Base-by-base conservation (phyloP, 345 rosid genomes). In the Eucalyptus brandiana region DNA sequence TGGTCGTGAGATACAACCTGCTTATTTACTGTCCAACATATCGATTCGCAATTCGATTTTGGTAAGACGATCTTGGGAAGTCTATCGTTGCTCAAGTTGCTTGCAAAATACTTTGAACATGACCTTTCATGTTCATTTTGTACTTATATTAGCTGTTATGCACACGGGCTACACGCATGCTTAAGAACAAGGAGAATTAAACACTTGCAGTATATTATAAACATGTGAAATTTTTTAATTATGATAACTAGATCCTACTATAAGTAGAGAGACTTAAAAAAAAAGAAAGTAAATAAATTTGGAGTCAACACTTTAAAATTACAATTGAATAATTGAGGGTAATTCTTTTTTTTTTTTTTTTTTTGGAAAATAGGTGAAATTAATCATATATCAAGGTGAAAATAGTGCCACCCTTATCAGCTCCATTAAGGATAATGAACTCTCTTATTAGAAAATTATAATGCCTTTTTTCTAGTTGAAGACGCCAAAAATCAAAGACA, bases 1-100 rank as follows among this genome's bases (percentile, higher is more conserved):
- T 15, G 76, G 21, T 16, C 0, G 11, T 2, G 40, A 62, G 18
- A 4, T 7, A 65, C 2, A 3, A n/a, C 76, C 1, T 11, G 4
- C 9, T 28, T 62, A 13, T 62, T 62, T 30, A 30, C 9, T 14
- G 3, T 62, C 69, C 18, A 30, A 62, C 17, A 30, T 6, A n/a
- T 65, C 40, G 1, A 65, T n/a, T n/a, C 0, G 4, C 32, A n/a
- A 65, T 15, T 65, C 3, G 1, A 65, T 65, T 30, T 65, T 14
- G 9, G 37, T 62, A 13, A n/a, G 8, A 30, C 11, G 1, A 16
- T 65, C 11, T n/a, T n/a, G 5, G 76, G 0, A n/a, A 65, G 19
- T 13, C 40, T 8, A n/a, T 65, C 3, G 0, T 65, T 65, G 40
- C 37, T 65, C 3, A 18, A 16, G 40, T 16, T 9, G 37, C 76